Evolutionary conservation across 306 rosid genomes (phyloP).

Genomic region (Quercus variabilis): DNA sequence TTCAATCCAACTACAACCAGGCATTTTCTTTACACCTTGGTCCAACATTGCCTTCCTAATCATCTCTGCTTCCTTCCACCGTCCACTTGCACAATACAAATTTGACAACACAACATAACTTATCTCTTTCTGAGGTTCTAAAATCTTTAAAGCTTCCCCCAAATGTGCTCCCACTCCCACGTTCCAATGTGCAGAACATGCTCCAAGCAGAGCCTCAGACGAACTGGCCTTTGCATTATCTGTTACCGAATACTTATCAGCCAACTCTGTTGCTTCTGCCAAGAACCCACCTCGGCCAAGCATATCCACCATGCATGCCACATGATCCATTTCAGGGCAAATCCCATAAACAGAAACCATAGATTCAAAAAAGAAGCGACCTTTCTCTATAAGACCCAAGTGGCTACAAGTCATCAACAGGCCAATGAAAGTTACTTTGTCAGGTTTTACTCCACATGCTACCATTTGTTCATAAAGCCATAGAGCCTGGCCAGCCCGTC

Average conservation of each 20-base stretch:
- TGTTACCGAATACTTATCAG: constrained; percentile 35
- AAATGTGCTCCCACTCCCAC: constrained; percentile 36
- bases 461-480: constrained; percentile 51
- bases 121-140: constrained; percentile 54
- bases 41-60: constrained; percentile 64
- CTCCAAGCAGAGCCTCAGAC: constrained; percentile 63
- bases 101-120: constrained; percentile 70
- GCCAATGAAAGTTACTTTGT: constrained; percentile 75
- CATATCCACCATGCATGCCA: constrained; percentile 80
- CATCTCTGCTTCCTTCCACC: constrained; percentile 81
- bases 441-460: constrained; percentile 52
- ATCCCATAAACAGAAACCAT: constrained; percentile 53
- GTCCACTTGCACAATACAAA: constrained; percentile 61
- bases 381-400: constrained; percentile 58
- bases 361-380: constrained; percentile 45
- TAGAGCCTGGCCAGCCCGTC: constrained; percentile 45
- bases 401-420: constrained; percentile 82
- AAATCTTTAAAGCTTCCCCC: constrained; percentile 46
- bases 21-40: constrained; percentile 72
- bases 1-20: constrained; percentile 90
- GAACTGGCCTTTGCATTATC: constrained; percentile 23
- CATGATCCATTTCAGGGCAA: constrained; percentile 54
- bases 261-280: constrained; percentile 57
- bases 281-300: constrained; percentile 74
- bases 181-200: constrained; percentile 51